Percentiles rank a stretch among this genome's conserved stretches.
Evolutionary conservation across 2,329 filamentous ascomycete genomes (phyloP).

Genomic region (Ophiostoma himal-ulmi): DNA sequence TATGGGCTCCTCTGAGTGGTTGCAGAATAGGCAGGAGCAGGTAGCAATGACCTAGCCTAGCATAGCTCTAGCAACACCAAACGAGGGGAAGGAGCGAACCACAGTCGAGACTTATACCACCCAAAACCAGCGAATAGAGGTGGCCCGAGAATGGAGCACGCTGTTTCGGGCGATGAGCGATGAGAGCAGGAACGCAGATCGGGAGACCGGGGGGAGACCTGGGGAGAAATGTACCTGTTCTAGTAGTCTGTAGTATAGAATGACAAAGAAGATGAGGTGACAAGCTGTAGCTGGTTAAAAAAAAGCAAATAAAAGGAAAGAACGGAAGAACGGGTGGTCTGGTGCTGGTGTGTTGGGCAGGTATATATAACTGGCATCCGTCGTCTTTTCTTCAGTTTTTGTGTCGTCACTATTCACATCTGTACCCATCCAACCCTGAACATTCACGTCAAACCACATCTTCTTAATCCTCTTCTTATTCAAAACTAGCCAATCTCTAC

Average conservation of each 20-base stretch:
- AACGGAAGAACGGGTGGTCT: background rate
- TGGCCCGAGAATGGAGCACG: conserved; percentile 16
- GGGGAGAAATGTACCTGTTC: conserved; percentile 15
- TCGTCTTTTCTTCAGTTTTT: background rate
- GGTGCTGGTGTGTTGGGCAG: background rate
- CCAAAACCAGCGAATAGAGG: conserved; percentile 17
- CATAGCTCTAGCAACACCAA: conserved; percentile 2
- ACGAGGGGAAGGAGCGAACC: conserved; percentile 11
- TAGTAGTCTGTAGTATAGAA: background rate
- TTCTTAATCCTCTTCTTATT: background rate
- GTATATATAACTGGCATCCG: conserved; percentile 7
- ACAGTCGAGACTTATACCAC: background rate
- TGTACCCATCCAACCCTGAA: background rate
- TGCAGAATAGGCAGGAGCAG: background rate
- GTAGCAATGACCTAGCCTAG: background rate
- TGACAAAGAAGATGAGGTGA: background rate
- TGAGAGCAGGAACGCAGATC: conserved; percentile 3
- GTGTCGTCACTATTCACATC: background rate
- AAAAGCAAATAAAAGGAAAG: background rate
- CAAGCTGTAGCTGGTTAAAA: background rate
- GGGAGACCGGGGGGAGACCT: background rate
- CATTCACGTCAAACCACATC: background rate
- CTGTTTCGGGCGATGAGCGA: conserved; percentile 14
- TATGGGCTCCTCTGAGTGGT: background rate
- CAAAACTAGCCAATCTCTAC: background rate